These are phyloP conservation scores for Xylaria palmicola DNA, from an alignment of 495 filamentous ascomycete species.

Conservation along the genomic window DNA sequence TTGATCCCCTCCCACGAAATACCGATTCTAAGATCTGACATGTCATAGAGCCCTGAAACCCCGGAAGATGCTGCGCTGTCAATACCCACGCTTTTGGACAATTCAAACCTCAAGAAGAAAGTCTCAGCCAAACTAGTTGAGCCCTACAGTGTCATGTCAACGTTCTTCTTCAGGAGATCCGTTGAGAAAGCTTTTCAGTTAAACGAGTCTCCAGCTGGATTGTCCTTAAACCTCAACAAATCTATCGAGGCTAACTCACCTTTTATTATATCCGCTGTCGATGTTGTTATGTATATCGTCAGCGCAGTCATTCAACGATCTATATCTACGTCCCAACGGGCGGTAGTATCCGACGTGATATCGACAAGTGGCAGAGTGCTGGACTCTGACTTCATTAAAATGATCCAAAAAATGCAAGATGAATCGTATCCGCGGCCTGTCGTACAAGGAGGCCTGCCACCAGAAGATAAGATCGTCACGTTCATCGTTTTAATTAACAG, in stretches of 20 bases:
- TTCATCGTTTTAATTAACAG: conserved; percentile 96
- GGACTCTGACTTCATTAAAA: conserved; percentile 88
- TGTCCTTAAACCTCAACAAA: conserved; percentile 69
- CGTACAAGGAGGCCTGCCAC: conserved; percentile 73
- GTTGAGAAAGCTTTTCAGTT: conserved; percentile 97
- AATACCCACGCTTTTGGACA: conserved; percentile 67
- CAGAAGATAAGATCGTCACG: conserved; percentile 76
- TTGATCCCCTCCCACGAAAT: neutral
- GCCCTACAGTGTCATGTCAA: conserved; percentile 85
- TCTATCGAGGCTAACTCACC: conserved; percentile 72
- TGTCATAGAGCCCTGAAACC: conserved; percentile 40
- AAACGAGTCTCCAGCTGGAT: conserved; percentile 84
- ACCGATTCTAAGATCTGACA: conserved; percentile 15
- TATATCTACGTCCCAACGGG: conserved; percentile 77
- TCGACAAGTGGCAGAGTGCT: conserved; percentile 83
- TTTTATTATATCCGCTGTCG: conserved; percentile 91
- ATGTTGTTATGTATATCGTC: conserved; percentile 99
- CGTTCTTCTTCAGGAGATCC: conserved; percentile 92
- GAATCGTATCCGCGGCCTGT: conserved; percentile 80
- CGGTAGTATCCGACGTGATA: conserved; percentile 72
- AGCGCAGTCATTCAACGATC: conserved; percentile 85
- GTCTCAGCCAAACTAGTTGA: conserved; percentile 66
- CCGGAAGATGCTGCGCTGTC: conserved; percentile 47
- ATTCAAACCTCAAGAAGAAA: conserved; percentile 75
- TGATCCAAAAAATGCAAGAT: conserved; percentile 96